These are phyloP conservation scores for Termitomyces sp. DNA, from an alignment of 768 basidiomycete genomes.

Conservation along the genomic window DNA sequence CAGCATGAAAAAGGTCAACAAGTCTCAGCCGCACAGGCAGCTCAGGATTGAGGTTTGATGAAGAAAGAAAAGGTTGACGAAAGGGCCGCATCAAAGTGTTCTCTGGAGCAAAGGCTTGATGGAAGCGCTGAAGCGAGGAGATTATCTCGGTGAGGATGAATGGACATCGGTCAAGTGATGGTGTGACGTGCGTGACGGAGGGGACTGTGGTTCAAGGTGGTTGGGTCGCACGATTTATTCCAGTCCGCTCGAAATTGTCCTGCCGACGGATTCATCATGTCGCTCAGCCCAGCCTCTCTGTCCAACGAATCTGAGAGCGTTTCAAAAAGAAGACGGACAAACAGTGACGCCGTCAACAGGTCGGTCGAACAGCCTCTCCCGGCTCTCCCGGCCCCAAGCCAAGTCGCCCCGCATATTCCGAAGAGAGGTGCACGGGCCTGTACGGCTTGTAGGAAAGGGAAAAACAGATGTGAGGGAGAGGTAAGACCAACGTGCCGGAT, in stretches of 20 bases:
- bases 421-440: constrained; percentile 89
- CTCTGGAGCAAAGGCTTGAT: constrained; percentile 4
- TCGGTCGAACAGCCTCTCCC: constrained; percentile 29
- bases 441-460: constrained; percentile 85
- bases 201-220: constrained; percentile 8
- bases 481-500: constrained; percentile 39
- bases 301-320: constrained; percentile 51
- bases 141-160: constrained; percentile 1
- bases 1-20: constrained; percentile 4
- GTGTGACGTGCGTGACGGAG: constrained; percentile 12
- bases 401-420: constrained; percentile 58
- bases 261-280: constrained; percentile 40
- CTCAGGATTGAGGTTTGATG: not conserved
- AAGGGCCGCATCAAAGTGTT: constrained; percentile 8
- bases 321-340: constrained; percentile 54
- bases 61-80: not conserved
- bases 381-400: constrained; percentile 25
- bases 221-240: constrained; percentile 13
- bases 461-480: constrained; percentile 93
- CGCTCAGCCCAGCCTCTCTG: constrained; percentile 56
- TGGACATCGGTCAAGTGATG: constrained; percentile 11
- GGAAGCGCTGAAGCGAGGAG: constrained; percentile 3
- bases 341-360: constrained; percentile 20
- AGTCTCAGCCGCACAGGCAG: constrained; percentile 9
- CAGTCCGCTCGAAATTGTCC: constrained; percentile 10